Conservation (phyloP, 2,329 filamentous ascomycete species). For the Aspergillus viridinutans region DNA sequence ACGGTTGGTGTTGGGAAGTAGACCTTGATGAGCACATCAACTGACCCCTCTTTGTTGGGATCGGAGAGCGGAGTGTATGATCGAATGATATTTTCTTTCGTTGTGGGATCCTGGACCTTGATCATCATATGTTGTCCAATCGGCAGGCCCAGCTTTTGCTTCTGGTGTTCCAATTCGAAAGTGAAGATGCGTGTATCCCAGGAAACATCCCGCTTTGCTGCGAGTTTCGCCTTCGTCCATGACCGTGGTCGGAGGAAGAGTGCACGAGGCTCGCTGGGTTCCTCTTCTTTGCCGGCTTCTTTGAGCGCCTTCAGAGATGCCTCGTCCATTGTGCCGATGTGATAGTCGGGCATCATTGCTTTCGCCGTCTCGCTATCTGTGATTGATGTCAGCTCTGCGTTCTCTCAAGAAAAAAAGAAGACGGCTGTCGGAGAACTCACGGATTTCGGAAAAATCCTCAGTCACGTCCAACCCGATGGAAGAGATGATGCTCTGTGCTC, state of each 20-base stretch:
- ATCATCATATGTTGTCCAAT: slow-evolving; percentile 86
- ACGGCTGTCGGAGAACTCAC: slow-evolving; percentile 50
- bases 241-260: slow-evolving; percentile 66
- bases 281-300: slow-evolving; percentile 37
- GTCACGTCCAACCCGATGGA: slow-evolving; percentile 77
- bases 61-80: slow-evolving; percentile 83
- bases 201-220: slow-evolving; percentile 66
- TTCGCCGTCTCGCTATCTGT: slow-evolving; percentile 88
- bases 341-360: slow-evolving; percentile 79
- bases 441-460: slow-evolving; percentile 89
- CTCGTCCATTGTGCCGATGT: slow-evolving; percentile 72
- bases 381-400: slow-evolving; percentile 16
- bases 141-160: slow-evolving; percentile 70
- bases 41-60: slow-evolving; percentile 54
- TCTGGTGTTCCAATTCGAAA: slow-evolving; percentile 68
- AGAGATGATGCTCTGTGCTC: slow-evolving; percentile 75
- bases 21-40: slow-evolving; percentile 78
- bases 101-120: slow-evolving; percentile 67
- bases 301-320: slow-evolving; percentile 54
- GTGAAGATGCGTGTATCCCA: slow-evolving; percentile 77
- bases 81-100: slow-evolving; percentile 68
- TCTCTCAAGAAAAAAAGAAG: not conserved
- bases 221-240: slow-evolving; percentile 71
- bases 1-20: slow-evolving; percentile 60
- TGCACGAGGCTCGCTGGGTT: slow-evolving; percentile 45